phyloP scores from a whole-genome alignment of 345 rosid genomes.

The Clarkia xantiana region DNA sequence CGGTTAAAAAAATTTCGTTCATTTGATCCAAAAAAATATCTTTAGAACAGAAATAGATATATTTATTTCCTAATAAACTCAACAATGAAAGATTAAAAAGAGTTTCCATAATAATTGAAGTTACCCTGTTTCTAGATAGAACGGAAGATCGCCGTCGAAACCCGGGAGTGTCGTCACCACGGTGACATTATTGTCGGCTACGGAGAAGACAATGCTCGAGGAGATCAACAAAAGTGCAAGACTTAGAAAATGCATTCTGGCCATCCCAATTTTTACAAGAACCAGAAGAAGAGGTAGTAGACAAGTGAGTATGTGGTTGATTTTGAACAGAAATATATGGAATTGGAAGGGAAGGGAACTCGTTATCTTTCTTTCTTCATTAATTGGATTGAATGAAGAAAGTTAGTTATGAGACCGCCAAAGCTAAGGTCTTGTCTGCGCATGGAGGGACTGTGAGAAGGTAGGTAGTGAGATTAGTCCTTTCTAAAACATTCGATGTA shows the following conservation, averaged over 20 bases:
- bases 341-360: too few species aligned
- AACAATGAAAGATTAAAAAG: too few species aligned
- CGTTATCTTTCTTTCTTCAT: too few species aligned
- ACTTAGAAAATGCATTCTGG: background rate
- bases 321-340: background rate
- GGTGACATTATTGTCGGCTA: background rate
- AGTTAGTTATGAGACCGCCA: background rate
- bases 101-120: background rate
- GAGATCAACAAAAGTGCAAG: conserved; percentile 2
- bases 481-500: too few species aligned
- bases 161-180: conserved; percentile 22
- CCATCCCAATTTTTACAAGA: background rate
- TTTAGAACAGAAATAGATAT: too few species aligned
- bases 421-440: too few species aligned
- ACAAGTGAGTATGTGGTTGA: background rate
- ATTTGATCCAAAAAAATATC: too few species aligned
- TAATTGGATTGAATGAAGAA: background rate
- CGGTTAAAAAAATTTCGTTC: too few species aligned
- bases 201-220: conserved; percentile 7
- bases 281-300: background rate
- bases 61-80: too few species aligned
- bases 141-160: conserved; percentile 20
- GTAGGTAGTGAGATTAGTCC: too few species aligned
- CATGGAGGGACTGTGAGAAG: too few species aligned
- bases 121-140: conserved; percentile 24